Evolutionary conservation across 164 flowering plant genomes (phyloP).

Genomic region (Vitis vinifera): ASM3070453v1 NC_081815.1:2466001-2466500

Average conservation of each 20-base stretch:
- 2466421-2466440: constrained; percentile 15
- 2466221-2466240: constrained; percentile 8
- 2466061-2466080: constrained; percentile 92
- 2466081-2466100: constrained; percentile 78
- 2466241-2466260: constrained; percentile 15
- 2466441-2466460: not conserved
- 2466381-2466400: not conserved
- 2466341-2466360: constrained; percentile 1
- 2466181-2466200: not conserved
- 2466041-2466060: constrained; percentile 96
- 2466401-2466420: constrained; percentile 18
- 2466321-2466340: not conserved
- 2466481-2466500: constrained; percentile 10
- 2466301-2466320: not conserved
- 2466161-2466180: constrained; percentile 19
- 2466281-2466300: constrained; percentile 10
- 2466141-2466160: not conserved
- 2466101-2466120: constrained; percentile 39
- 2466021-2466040: constrained; percentile 49
- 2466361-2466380: not conserved
- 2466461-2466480: not conserved
- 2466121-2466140: too few species aligned
- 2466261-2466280: constrained; percentile 25
- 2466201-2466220: constrained; percentile 6
- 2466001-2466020: constrained; percentile 53